Evolutionary conservation across 2,329 filamentous ascomycete species (phyloP).

Genomic region (Mycosphaerella arachidis): DNA sequence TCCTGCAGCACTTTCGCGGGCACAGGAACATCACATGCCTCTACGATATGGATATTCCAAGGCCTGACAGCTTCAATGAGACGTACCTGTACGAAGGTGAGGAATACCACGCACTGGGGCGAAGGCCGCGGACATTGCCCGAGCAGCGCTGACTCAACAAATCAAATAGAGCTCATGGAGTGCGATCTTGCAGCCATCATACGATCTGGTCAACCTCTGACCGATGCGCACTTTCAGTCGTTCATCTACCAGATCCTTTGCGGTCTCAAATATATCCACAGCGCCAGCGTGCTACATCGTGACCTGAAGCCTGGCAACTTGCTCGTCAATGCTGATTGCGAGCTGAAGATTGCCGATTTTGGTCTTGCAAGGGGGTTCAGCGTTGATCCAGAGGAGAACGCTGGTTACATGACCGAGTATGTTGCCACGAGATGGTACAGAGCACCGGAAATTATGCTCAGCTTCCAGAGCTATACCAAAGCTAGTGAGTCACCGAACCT

Average conservation of each 20-base stretch:
- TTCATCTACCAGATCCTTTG: slow-evolving; percentile 99
- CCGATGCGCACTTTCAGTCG: slow-evolving; percentile 98
- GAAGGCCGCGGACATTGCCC: background rate
- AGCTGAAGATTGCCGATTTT: slow-evolving; percentile 99
- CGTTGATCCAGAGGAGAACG: slow-evolving; percentile 94
- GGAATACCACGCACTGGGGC: slow-evolving; percentile 21
- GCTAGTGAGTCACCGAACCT: slow-evolving; percentile 67
- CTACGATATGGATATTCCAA: slow-evolving; percentile 98
- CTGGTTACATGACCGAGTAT: slow-evolving; percentile 99
- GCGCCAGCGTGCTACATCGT: slow-evolving; percentile 92
- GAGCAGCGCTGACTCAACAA: background rate
- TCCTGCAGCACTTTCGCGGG: slow-evolving; percentile 89
- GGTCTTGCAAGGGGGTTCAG: slow-evolving; percentile 95
- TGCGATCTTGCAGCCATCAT: slow-evolving; percentile 98
- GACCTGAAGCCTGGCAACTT: slow-evolving; percentile 96
- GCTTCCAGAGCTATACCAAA: slow-evolving; percentile 99
- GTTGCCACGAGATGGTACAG: slow-evolving; percentile 98
- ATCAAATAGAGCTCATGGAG: slow-evolving; percentile 85
- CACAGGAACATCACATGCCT: slow-evolving; percentile 79
- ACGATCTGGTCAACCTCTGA: slow-evolving; percentile 90
- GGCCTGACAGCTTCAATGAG: slow-evolving; percentile 97
- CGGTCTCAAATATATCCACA: slow-evolving; percentile 98
- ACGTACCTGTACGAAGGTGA: slow-evolving; percentile 96
- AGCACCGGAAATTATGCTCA: slow-evolving; percentile 98
- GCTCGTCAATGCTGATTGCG: slow-evolving; percentile 96